phyloP scores from a whole-genome alignment of 148 eudicot species.

The Rhododendron kiyosumense region DNA sequence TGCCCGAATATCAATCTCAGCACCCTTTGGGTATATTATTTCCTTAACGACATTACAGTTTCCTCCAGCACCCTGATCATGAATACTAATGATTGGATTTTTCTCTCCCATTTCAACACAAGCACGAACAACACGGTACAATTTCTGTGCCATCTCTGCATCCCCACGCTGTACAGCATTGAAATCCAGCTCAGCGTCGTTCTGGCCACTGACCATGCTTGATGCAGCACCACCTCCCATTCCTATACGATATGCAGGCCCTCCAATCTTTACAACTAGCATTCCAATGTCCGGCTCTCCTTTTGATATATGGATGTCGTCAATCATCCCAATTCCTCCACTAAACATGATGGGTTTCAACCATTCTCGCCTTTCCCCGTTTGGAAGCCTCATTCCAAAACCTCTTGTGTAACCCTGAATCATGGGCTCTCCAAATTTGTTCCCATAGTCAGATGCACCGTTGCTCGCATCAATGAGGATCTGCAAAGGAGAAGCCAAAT shows the following conservation, averaged over 20 bases:
- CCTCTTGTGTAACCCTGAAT: conserved; percentile 91
- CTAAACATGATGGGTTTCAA: conserved; percentile 92
- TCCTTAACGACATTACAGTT: conserved; percentile 96
- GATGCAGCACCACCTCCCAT: conserved; percentile 99
- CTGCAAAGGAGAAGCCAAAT: conserved; percentile 85
- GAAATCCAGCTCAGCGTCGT: conserved; percentile 86
- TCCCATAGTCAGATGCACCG: conserved; percentile 95
- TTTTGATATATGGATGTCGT: conserved; percentile 71
- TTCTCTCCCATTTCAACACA: conserved; percentile 87
- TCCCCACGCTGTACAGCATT: conserved; percentile 95
- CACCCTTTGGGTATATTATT: conserved; percentile 85
- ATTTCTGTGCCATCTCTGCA: conserved; percentile 93
- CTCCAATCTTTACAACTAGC: conserved; percentile 90
- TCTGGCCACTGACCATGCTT: conserved; percentile 94
- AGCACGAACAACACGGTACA: conserved; percentile 90
- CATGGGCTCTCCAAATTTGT: conserved; percentile 93
- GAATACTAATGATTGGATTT: conserved; percentile 89
- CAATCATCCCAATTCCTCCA: conserved; percentile 90
- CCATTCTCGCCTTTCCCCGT: conserved; percentile 88
- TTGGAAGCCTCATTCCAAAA: conserved; percentile 87
- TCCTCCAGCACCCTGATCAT: conserved; percentile 97
- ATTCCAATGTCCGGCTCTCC: conserved; percentile 92
- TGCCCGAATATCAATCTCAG: conserved; percentile 78
- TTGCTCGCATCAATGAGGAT: conserved; percentile 90
- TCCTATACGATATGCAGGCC: conserved; percentile 93